A percentile compares a stretch with the other conserved stretches of the same genome.
These are phyloP conservation scores for Leccinum olivaceopallidum DNA, from an alignment of 768 basidiomycete genomes.

Conservation along the genomic window DNA sequence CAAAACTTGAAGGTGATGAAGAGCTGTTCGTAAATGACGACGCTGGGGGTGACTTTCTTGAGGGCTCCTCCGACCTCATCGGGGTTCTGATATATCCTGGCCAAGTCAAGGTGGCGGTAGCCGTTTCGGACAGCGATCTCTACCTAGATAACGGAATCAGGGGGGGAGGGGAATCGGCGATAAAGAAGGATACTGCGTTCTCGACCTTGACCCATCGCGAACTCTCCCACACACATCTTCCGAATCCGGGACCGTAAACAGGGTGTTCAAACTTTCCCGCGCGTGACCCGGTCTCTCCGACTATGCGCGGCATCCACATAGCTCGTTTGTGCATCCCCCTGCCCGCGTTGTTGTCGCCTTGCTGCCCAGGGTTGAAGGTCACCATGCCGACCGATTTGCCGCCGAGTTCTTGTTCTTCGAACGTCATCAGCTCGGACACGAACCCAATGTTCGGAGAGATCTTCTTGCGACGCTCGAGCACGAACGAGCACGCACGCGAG, in stretches of 20 bases:
- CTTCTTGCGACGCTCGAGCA: constrained; percentile 88
- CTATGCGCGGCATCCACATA: constrained; percentile 46
- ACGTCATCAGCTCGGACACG: constrained; percentile 95
- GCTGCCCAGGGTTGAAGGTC: constrained; percentile 13
- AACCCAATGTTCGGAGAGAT: constrained; percentile 98
- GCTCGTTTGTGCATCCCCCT: constrained; percentile 33
- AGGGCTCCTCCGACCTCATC: no score
- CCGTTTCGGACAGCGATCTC: no score
- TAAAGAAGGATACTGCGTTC: no score
- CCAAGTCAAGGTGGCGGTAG: no score
- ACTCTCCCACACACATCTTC: no score
- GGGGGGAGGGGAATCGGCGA: no score
- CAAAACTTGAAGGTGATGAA: no score
- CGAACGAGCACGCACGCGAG: constrained; percentile 87
- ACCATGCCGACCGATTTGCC: constrained; percentile 41
- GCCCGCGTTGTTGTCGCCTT: constrained; percentile 9
- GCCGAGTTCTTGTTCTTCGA: constrained; percentile 89
- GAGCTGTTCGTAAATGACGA: no score
- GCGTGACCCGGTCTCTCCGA: constrained; percentile 55
- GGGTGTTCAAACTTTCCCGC: constrained; percentile 60
- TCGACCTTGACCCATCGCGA: no score
- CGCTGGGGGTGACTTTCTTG: no score
- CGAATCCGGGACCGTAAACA: constrained; percentile 25
- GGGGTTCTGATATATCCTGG: no score
- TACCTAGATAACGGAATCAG: no score